Evolutionary conservation across 1,284 basidiomycete species (phyloP).

Genomic region (Malassezia japonica): DNA sequence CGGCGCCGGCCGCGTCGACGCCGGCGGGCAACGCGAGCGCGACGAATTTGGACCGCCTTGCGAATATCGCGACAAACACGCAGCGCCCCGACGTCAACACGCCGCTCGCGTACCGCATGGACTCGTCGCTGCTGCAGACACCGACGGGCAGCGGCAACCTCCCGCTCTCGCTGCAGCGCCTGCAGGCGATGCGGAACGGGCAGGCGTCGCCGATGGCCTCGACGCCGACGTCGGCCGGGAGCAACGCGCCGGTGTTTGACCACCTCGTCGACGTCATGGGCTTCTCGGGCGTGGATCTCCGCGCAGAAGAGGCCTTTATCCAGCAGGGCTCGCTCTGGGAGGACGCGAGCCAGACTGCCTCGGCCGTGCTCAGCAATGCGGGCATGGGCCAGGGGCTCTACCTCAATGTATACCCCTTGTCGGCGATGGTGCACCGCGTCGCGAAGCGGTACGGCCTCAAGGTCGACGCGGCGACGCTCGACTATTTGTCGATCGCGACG

Average conservation of each 20-base stretch:
- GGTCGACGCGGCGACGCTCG: conserved; percentile 42
- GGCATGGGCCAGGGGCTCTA: conserved; percentile 31
- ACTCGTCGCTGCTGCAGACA: conserved; percentile 5
- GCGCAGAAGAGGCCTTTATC: conserved; percentile 40
- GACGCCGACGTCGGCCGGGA: background rate
- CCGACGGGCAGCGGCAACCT: conserved; percentile 1
- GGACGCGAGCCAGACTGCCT: conserved; percentile 17
- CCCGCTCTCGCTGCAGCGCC: conserved; percentile 15
- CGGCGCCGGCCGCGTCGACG: background rate
- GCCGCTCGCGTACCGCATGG: background rate
- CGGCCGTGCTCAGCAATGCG: conserved; percentile 14
- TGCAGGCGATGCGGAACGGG: conserved; percentile 12
- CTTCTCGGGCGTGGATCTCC: conserved; percentile 36
- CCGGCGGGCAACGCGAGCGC: background rate
- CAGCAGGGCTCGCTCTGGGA: conserved; percentile 25
- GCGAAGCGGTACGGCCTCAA: conserved; percentile 26
- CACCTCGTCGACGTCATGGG: conserved; percentile 41
- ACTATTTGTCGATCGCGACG: conserved; percentile 41
- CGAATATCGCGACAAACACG: conserved; percentile 3
- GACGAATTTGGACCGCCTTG: conserved; percentile 13
- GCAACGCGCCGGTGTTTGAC: conserved; percentile 17
- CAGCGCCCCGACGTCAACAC: conserved; percentile 8
- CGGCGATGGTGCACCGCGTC: conserved; percentile 36
- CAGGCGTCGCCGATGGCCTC: conserved; percentile 2
- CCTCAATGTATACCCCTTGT: conserved; percentile 35